These are phyloP conservation scores for Sporothrix pallida DNA, from an alignment of 2,329 filamentous ascomycete genomes.

Conservation along the genomic window DNA sequence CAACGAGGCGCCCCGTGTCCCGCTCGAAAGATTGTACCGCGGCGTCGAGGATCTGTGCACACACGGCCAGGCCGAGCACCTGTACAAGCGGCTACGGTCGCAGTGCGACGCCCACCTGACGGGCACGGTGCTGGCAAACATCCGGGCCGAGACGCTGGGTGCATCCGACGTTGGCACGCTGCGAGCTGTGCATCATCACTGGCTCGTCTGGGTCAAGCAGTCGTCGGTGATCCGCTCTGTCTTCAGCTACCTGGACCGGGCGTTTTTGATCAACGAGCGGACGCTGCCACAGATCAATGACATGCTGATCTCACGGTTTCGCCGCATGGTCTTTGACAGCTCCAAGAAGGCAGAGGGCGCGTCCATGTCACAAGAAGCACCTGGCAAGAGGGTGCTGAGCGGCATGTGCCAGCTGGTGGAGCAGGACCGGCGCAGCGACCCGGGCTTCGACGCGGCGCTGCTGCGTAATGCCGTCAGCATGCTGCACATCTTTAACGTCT, in stretches of 20 bases:
- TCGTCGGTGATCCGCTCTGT: slow-evolving; percentile 82
- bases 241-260: slow-evolving; percentile 92
- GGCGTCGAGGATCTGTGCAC: slow-evolving; percentile 91
- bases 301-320: slow-evolving; percentile 78
- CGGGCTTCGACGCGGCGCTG: slow-evolving; percentile 65
- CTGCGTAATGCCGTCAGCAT: slow-evolving; percentile 79
- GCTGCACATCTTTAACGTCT: slow-evolving; percentile 83
- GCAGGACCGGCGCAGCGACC: slow-evolving; percentile 67
- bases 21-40: slow-evolving; percentile 88
- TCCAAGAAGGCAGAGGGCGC: background rate
- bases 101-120: slow-evolving; percentile 73
- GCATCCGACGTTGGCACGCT: slow-evolving; percentile 68
- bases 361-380: slow-evolving; percentile 31
- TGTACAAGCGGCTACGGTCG: slow-evolving; percentile 70
- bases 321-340: slow-evolving; percentile 58
- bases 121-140: slow-evolving; percentile 60
- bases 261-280: slow-evolving; percentile 78
- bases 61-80: slow-evolving; percentile 70
- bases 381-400: slow-evolving; percentile 49
- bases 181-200: slow-evolving; percentile 60
- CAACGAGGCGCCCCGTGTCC: slow-evolving; percentile 65
- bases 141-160: slow-evolving; percentile 58
- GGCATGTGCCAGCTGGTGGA: slow-evolving; percentile 80
- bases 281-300: slow-evolving; percentile 77
- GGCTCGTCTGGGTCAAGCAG: slow-evolving; percentile 80